Conservation (phyloP, 805 yeast species). For the Candida anglica region DNA sequence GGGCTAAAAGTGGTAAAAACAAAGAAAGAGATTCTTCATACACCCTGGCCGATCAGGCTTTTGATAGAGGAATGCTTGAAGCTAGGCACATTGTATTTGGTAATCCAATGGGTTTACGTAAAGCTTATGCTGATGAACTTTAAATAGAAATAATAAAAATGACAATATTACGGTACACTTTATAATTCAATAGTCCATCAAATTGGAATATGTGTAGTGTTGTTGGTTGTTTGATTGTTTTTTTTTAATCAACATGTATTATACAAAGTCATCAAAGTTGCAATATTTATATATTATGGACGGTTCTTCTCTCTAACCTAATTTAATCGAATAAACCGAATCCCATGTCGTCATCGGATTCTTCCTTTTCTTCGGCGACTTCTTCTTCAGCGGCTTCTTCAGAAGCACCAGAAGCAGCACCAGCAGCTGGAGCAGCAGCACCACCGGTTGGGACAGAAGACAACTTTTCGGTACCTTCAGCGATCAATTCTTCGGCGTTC, state of each 20-base stretch:
- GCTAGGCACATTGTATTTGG: constrained; percentile 72
- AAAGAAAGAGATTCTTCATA: constrained; percentile 27
- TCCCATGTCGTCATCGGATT: constrained; percentile 80
- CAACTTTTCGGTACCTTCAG: constrained; percentile 34
- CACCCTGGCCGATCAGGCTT: constrained; percentile 28
- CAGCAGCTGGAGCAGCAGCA: constrained; percentile 24
- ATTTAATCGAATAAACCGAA: constrained; percentile 96
- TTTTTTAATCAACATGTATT: background rate
- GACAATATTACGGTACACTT: background rate
- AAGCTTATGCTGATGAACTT: constrained; percentile 46
- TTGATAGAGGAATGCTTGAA: constrained; percentile 29
- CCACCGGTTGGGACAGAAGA: constrained; percentile 31
- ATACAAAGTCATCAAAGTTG: background rate
- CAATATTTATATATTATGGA: background rate
- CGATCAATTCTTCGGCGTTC: constrained; percentile 32
- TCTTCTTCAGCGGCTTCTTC: constrained; percentile 22
- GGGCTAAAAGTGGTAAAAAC: constrained; percentile 16
- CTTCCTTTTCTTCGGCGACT: constrained; percentile 35
- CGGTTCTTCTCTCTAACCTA: constrained; percentile 1
- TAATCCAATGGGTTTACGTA: constrained; percentile 67
- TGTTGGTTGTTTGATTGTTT: background rate
- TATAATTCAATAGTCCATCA: background rate
- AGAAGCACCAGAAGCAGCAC: constrained; percentile 20
- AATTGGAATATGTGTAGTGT: background rate
- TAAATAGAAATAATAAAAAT: constrained; percentile 5